Conservation (phyloP, 2,329 filamentous ascomycete genomes). For the Claviceps capensis region DNA sequence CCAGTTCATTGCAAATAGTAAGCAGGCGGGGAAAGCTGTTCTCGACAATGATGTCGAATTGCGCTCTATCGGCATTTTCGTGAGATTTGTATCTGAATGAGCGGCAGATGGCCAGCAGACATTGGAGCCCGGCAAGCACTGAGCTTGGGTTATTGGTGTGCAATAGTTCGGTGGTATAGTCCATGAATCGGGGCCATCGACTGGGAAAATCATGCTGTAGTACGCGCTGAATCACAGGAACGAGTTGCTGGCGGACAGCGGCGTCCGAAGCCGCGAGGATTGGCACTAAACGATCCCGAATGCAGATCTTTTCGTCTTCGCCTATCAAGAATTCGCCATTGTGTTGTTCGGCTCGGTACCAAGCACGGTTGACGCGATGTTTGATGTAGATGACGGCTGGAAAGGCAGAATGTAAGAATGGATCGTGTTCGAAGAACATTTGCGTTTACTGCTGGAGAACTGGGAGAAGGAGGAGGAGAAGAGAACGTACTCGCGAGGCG, state of each 20-base stretch:
- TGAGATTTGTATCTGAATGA: constrained; percentile 85
- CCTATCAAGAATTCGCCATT: constrained; percentile 61
- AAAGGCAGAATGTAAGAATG: constrained; percentile 1
- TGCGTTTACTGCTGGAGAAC: background rate
- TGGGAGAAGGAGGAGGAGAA: constrained; percentile 8
- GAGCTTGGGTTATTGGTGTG: constrained; percentile 75
- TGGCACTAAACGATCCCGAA: constrained; percentile 79
- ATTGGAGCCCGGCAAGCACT: constrained; percentile 87
- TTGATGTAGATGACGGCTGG: constrained; percentile 94
- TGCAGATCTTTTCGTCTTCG: constrained; percentile 77
- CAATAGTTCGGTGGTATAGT: constrained; percentile 79
- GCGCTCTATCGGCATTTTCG: constrained; percentile 60
- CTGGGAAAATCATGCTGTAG: constrained; percentile 90
- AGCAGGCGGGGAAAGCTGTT: constrained; percentile 80
- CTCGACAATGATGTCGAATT: constrained; percentile 91
- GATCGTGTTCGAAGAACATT: constrained; percentile 7
- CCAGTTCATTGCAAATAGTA: constrained; percentile 73
- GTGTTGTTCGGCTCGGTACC: constrained; percentile 66
- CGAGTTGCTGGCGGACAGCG: constrained; percentile 79
- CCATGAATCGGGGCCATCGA: constrained; percentile 88
- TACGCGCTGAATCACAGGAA: constrained; percentile 90
- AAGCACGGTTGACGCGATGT: constrained; percentile 88
- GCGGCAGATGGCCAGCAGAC: constrained; percentile 83
- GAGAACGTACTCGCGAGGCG: constrained; percentile 68
- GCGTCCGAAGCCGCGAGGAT: constrained; percentile 70